Conservation (phyloP, 139 green algal genomes). For the Chlamydomonas applanata region DNA sequence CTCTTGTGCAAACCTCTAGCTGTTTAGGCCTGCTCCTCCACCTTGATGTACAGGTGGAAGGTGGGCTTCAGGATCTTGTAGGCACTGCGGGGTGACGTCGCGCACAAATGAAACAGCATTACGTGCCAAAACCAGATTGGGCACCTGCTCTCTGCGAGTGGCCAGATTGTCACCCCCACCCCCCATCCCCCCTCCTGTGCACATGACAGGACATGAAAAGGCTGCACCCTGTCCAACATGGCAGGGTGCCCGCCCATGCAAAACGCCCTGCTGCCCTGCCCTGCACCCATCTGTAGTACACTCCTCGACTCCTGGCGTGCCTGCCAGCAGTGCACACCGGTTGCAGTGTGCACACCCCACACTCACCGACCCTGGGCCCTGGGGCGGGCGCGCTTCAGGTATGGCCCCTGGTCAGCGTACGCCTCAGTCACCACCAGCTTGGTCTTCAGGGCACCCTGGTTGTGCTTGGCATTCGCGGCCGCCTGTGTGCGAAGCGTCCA, state of each 20-base stretch:
- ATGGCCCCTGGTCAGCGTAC: slow-evolving; percentile 76
- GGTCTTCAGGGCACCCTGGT: slow-evolving; percentile 83
- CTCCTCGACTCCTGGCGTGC: no score
- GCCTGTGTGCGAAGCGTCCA: no score
- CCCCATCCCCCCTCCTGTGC: neutral
- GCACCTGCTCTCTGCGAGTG: neutral
- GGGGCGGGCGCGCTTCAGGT: slow-evolving; percentile 78
- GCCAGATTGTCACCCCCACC: neutral
- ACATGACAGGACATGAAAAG: neutral
- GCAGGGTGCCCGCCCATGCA: neutral
- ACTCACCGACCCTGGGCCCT: slow-evolving; percentile 79
- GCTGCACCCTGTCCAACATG: neutral
- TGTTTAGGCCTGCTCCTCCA: slow-evolving; percentile 38
- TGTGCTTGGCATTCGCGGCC: slow-evolving; percentile 95
- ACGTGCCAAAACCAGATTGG: neutral
- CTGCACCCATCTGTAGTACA: no score
- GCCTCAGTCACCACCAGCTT: slow-evolving; percentile 81
- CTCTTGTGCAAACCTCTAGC: no score
- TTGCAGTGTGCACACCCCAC: no score
- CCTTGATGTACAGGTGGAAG: slow-evolving; percentile 80
- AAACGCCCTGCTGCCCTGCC: no score
- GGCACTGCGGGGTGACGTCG: slow-evolving; percentile 53
- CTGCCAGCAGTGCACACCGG: no score
- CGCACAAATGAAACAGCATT: neutral
- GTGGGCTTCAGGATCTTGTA: slow-evolving; percentile 77